Base-by-base conservation (phyloP, 495 filamentous ascomycete genomes). In the Echria macrotheca region DNA sequence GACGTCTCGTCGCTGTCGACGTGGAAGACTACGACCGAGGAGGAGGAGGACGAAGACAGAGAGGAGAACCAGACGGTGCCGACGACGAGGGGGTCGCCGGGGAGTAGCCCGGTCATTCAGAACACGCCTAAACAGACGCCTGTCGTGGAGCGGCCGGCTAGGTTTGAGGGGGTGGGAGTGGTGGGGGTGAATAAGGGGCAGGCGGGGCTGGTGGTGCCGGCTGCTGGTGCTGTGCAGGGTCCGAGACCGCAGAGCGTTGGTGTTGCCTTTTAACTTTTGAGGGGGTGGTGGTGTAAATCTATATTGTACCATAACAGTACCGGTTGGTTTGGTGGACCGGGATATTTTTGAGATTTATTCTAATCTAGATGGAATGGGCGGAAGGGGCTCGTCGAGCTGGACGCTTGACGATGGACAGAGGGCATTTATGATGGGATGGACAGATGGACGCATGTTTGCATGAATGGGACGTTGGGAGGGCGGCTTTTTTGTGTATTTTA, bases 71-170 rank as follows among this genome's bases (percentile, higher is more conserved):
- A 53, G 47, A 58, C 54, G n/a, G 69, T 67, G 2, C 51, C 66
- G 15, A 69, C 71, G 22, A 73, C 70, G 2, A 69, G 63, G 21
- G 63, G 69, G 58, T 72, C 72, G 5, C 71, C 69, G n/a, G 67
- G 66, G 33, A 68, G 63, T 44, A 67, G 56, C 22, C 60, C 68
- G n/a, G 49, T 59, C 3, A 64, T 67, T 14, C 60, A 67, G 38
- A 61, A 49, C 44, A 66, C 61, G 54, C 63, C 53, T 1, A 61
- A 63, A 22, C 49, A 47, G 8, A 59, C 59, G 23, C 51, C 64
- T 0, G 57, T 61, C 12, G 23, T 68, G 26, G 58, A 57, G 21
- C 36, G 58, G 18, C 45, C 50, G 23, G 44, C 50, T 5, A 61
- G 53, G 11, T 67, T 69, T 55, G 65, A 59, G 12, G 56, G 61